Percentiles rank a stretch among this genome's conserved stretches.
Conservation (phyloP, 306 rosid species). For the Macrotyloma uniflorum region DNA sequence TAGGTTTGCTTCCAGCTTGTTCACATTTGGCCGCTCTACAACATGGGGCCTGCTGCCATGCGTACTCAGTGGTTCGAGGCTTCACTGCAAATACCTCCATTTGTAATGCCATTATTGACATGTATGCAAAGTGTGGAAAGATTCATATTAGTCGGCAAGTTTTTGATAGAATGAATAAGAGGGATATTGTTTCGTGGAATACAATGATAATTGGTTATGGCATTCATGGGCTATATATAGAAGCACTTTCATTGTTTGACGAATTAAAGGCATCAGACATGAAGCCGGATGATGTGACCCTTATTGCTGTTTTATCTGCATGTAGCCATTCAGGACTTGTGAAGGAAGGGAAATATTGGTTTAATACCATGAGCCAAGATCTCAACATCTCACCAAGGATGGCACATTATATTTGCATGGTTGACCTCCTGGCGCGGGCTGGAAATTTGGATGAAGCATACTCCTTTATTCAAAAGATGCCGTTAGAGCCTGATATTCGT, state of each 20-base stretch:
- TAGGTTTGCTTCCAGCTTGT: slow-evolving; percentile 65
- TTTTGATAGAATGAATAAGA: slow-evolving; percentile 52
- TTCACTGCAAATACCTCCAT: slow-evolving; percentile 53
- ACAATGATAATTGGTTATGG: slow-evolving; percentile 75
- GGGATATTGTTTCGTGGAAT: slow-evolving; percentile 65
- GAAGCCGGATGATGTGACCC: slow-evolving; percentile 65
- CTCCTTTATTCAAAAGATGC: slow-evolving; percentile 52
- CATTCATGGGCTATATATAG: slow-evolving; percentile 57
- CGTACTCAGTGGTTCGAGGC: slow-evolving; percentile 52
- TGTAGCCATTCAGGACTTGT: slow-evolving; percentile 67
- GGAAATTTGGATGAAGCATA: slow-evolving; percentile 63
- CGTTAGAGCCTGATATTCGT: slow-evolving; percentile 58
- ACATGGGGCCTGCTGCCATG: slow-evolving; percentile 64
- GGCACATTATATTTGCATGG: slow-evolving; percentile 70
- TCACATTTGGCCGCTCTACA: slow-evolving; percentile 72
- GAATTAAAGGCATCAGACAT: slow-evolving; percentile 45
- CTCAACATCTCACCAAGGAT: slow-evolving; percentile 57
- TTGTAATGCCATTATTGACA: slow-evolving; percentile 63
- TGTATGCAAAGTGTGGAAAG: slow-evolving; percentile 75
- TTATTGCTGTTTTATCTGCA: slow-evolving; percentile 62
- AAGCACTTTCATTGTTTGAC: slow-evolving; percentile 56
- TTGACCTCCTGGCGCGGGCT: slow-evolving; percentile 62
- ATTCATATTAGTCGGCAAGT: slow-evolving; percentile 47
- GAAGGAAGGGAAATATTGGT: slow-evolving; percentile 67
- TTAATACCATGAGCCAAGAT: slow-evolving; percentile 54